phyloP scores from a whole-genome alignment of 306 rosid species.

The Gastrolobium villosum region DNA sequence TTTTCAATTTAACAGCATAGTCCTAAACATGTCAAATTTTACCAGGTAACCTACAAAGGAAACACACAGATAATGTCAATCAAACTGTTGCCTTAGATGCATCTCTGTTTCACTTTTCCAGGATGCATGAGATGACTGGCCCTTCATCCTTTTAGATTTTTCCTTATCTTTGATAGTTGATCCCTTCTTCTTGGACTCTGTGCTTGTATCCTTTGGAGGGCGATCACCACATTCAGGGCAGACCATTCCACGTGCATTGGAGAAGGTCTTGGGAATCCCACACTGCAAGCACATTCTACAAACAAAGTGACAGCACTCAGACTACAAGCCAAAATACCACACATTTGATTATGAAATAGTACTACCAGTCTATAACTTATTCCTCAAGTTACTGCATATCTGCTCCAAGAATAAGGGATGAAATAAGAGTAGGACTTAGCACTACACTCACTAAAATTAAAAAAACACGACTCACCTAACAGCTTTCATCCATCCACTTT shows the following conservation, averaged over 20 bases:
- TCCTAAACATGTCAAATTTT: slow-evolving; percentile 38
- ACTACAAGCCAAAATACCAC: slow-evolving; percentile 5
- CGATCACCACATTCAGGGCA: slow-evolving; percentile 93
- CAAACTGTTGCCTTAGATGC: slow-evolving; percentile 94
- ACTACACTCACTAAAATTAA: no score
- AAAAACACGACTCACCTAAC: no score
- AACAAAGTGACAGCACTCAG: slow-evolving; percentile 33
- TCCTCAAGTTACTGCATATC: slow-evolving; percentile 3
- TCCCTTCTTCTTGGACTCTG: slow-evolving; percentile 86
- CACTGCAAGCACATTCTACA: slow-evolving; percentile 94
- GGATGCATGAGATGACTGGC: slow-evolving; percentile 93
- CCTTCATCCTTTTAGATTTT: slow-evolving; percentile 90
- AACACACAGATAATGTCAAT: slow-evolving; percentile 54
- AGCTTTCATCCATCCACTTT: no score
- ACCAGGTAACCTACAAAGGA: slow-evolving; percentile 13
- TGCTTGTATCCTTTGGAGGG: slow-evolving; percentile 64
- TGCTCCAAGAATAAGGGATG: not conserved
- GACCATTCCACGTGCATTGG: slow-evolving; percentile 85
- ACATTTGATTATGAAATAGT: not conserved
- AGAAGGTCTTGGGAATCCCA: slow-evolving; percentile 91
- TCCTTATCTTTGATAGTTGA: slow-evolving; percentile 90
- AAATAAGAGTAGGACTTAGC: no score
- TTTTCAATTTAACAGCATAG: slow-evolving; percentile 26
- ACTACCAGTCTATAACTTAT: not conserved
- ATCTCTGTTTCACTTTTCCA: slow-evolving; percentile 99